These are phyloP conservation scores for Rubus idaeus DNA, from an alignment of 306 rosid genomes.

Conservation along the genomic window DNA sequence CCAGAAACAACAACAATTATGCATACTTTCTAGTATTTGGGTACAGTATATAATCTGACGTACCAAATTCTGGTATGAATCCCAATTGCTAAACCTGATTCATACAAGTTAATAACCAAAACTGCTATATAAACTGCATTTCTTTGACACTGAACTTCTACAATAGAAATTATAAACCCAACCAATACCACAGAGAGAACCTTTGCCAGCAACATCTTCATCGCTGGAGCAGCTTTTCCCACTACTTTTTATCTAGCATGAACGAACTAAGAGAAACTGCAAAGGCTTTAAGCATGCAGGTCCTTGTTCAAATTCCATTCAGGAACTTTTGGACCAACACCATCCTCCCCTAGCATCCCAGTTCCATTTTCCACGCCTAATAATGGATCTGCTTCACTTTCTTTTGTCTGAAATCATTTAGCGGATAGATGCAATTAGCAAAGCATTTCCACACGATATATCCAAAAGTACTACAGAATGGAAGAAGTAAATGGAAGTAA, in stretches of 20 bases:
- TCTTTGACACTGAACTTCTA: constrained; percentile 3
- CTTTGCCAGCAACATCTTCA: constrained; percentile 54
- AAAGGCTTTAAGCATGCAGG: constrained; percentile 34
- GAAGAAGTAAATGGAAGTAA: not conserved
- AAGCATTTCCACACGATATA: not conserved
- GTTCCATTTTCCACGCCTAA: constrained; percentile 55
- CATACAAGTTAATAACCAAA: constrained; percentile 24
- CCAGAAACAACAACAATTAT: not conserved
- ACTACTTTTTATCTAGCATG: constrained; percentile 14
- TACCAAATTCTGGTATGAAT: constrained; percentile 20
- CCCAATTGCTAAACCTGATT: constrained; percentile 15
- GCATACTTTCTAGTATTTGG: not conserved
- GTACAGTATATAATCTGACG: constrained; percentile 12
- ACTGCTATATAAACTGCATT: constrained; percentile 17
- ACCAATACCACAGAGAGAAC: constrained; percentile 22
- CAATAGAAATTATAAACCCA: constrained; percentile 9
- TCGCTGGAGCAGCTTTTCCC: constrained; percentile 30
- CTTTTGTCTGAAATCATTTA: constrained; percentile 51
- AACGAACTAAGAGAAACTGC: constrained; percentile 3
- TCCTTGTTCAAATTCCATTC: constrained; percentile 73
- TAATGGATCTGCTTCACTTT: constrained; percentile 69
- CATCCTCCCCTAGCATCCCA: constrained; percentile 49
- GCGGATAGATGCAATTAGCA: constrained; percentile 9
- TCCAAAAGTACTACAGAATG: not conserved
- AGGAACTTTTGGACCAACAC: constrained; percentile 34